Evolutionary conservation across 2,329 filamentous ascomycete species (phyloP), one percentile per base, ranked within the genome.

Genomic region (Penicillium sp.): DNA sequence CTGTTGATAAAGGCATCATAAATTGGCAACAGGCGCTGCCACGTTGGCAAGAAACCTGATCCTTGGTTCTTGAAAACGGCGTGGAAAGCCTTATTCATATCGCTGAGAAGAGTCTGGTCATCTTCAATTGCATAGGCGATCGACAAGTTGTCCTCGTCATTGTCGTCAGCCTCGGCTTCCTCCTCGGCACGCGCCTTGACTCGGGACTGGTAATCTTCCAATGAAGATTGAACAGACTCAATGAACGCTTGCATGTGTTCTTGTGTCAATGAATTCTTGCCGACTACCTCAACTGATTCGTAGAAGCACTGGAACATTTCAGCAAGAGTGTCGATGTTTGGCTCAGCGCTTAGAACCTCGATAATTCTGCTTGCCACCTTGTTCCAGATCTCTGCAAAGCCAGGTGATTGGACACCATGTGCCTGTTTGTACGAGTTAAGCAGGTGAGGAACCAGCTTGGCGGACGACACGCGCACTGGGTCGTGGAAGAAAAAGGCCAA

Each of bases 221-320:
- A 83, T 3, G 94, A 89, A 12, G 88, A 91, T 67, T 88, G 84
- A 47, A 92, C 91, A 1, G 89, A 88, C 62, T 91, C 87, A 65
- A 97, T 93, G 73, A 97, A 99, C 46, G 85, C 84, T 57, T 81
- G 79, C 88, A 99, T 92, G 71, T 96, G 89, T 40, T 87, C 81
- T 40, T 81, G 79, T 5, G 82, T 90, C 47, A 99, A 81, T 69
- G 88, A 93, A 65, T 89, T 86, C 74, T 90, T 90, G 59, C 93
- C 93, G 62, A 96, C 84, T 21, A 97, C 92, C 76, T 97, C 93
- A 7, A 99, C 87, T 24, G 91, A 96, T 73, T 99, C 94, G 73
- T 99, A 99, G 79, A 99, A 99, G 79, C 94, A 99, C 74, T 97
- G 93, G 75, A 97, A 99, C 91, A 99, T 97, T 76, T 97, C 94